Base-by-base conservation (phyloP, 441 rosid species). In the Gossypium lobatum region DNA sequence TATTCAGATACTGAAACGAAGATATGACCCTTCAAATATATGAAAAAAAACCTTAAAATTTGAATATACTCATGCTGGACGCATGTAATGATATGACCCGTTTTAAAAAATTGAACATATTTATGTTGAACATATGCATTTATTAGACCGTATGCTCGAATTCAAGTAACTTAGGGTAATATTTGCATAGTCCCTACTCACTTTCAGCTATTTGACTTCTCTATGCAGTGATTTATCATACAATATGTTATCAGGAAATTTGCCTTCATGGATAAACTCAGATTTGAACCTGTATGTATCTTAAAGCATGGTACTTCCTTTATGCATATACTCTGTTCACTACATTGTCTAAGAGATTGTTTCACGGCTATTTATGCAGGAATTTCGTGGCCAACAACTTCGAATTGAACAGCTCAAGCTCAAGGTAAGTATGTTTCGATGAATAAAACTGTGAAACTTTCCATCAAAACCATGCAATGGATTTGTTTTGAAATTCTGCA, bases 341-440 rank as follows among this genome's bases (percentile, higher is more conserved):
- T 31, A 31, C 37, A 31, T 31, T 31, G 37, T 6, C 37, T 31
- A 14, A 46, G 58, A 48, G 39, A 3, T 14, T 6, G 3, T 6
- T 66, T 48, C 23, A 48, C n/a, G 58, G 14, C 20, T 6, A 23
- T 55, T 18, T 50, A 28, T 83, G 85, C 85, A 92, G 91, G 37
- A 92, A 92, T 80, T 72, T 90, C 55, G 80, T 89, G 48, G 91
- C 82, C 74, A 90, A 90, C 79, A 69, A 86, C 85, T 89, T 92
- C 73, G 86, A 79, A 4, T 17, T 80, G 37, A 79, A 76, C 78
- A 60, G 70, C 68, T 79, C 85, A 16, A 55, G 77, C 70, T 79
- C 31, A 81, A 81, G 93, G 97, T 92, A n/a, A 70, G 64, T 20
- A n/a, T 71, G 2, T 57, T 14, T 52, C 6, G 0, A 3, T 3